Conservation (phyloP, 139 green algal genomes). For the Tetradesmus obliquus region DNA sequence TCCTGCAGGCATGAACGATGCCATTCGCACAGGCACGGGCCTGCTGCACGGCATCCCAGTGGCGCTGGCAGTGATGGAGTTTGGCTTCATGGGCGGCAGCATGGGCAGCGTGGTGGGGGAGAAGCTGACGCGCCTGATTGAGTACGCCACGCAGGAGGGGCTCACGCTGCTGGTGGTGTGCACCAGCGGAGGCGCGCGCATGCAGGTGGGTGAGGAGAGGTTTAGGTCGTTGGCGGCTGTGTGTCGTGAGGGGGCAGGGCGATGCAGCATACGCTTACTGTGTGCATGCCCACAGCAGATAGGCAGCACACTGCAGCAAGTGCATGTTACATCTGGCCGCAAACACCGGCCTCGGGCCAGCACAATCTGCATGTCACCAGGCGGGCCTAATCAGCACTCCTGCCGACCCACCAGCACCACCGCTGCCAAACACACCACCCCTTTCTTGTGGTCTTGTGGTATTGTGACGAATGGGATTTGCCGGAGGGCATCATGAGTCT, state of each 20-base stretch:
- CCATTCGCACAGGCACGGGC: slow-evolving; percentile 57
- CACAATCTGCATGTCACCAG: no score
- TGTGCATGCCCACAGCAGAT: neutral
- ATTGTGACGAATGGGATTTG: no score
- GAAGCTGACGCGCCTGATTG: slow-evolving; percentile 83
- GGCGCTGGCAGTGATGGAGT: slow-evolving; percentile 81
- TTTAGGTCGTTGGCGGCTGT: neutral
- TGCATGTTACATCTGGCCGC: no score
- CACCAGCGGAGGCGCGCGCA: slow-evolving; percentile 73
- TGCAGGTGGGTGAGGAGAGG: slow-evolving; percentile 51
- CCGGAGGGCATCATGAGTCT: slow-evolving; percentile 78
- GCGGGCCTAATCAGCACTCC: no score
- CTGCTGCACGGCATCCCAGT: slow-evolving; percentile 82
- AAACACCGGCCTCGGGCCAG: no score
- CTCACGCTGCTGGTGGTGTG: slow-evolving; percentile 70
- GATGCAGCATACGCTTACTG: neutral
- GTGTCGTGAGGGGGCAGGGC: neutral
- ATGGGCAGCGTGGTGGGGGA: slow-evolving; percentile 83
- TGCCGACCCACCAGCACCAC: no score
- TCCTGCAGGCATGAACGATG: slow-evolving; percentile 34
- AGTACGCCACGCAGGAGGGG: slow-evolving; percentile 79
- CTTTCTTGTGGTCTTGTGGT: no score
- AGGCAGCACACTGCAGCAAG: neutral
- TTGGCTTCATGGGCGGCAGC: slow-evolving; percentile 81
- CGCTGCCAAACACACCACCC: no score